A percentile compares a stretch with the other conserved stretches of the same genome.
phyloP scores from a whole-genome alignment of 2,329 filamentous ascomycete species.

The Fusarium robinianum region DNA sequence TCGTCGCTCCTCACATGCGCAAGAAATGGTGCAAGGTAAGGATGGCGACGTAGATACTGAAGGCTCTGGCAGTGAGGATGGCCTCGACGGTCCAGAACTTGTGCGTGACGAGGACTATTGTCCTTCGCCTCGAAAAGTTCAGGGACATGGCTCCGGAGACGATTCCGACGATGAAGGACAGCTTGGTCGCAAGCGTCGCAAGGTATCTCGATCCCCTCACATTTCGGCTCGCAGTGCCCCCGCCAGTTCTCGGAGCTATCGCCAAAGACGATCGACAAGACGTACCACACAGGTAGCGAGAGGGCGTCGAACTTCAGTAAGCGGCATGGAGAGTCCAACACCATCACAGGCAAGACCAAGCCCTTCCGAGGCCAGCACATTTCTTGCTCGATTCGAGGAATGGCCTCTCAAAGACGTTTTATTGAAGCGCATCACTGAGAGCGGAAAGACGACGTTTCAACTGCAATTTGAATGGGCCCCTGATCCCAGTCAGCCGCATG shows the following conservation, averaged over 20 bases:
- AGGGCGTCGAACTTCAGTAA: constrained; percentile 3
- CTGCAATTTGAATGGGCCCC: constrained; percentile 13
- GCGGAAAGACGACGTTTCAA: constrained; percentile 8
- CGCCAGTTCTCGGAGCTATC: no score
- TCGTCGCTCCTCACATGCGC: constrained; percentile 7
- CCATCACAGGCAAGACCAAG: constrained; percentile 5
- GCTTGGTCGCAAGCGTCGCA: constrained; percentile 5
- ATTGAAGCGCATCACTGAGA: constrained; percentile 6
- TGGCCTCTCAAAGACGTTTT: constrained; percentile 4
- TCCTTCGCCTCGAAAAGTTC: constrained; percentile 6
- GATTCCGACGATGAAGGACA: constrained; percentile 4
- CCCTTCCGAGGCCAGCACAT: constrained; percentile 1
- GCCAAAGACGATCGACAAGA: constrained; percentile 1
- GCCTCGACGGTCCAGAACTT: constrained; percentile 3
- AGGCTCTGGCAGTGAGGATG: constrained; percentile 13
- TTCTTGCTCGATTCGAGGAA: constrained; percentile 14
- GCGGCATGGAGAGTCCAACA: constrained; percentile 7
- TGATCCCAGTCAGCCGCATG: not conserved
- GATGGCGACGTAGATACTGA: constrained; percentile 8
- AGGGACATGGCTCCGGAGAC: constrained; percentile 4
- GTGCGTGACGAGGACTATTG: constrained; percentile 11
- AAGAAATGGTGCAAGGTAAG: constrained; percentile 10
- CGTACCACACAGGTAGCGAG: not conserved
- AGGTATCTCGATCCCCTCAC: not conserved
- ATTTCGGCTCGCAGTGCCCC: no score